Evolutionary conservation across 345 rosid genomes (phyloP).

Genomic region (Populus tremula): DNA sequence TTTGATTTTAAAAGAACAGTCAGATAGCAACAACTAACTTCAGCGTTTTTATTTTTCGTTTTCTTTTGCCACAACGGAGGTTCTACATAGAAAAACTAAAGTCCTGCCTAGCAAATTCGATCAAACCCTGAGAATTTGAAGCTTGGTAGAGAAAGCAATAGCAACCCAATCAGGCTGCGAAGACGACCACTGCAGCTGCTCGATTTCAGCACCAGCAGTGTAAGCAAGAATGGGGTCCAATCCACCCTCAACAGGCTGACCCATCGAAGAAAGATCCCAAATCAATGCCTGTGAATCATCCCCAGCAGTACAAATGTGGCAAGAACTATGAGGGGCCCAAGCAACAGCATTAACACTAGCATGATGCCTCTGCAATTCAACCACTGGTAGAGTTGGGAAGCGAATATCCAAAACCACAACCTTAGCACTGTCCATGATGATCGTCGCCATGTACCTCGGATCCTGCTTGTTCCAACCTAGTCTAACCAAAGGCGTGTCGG

Average conservation of each 20-base stretch:
- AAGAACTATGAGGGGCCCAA: conserved; percentile 99
- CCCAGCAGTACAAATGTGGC: conserved; percentile 94
- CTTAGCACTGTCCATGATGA: conserved; percentile 89
- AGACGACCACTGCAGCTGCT: conserved; percentile 96
- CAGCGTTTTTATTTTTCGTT: background rate
- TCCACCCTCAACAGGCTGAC: conserved; percentile 93
- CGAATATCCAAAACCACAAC: conserved; percentile 93
- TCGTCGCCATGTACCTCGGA: conserved; percentile 94
- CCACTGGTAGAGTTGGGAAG: conserved; percentile 85
- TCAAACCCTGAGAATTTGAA: conserved; percentile 96
- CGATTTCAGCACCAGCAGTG: conserved; percentile 93
- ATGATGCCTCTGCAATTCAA: conserved; percentile 89
- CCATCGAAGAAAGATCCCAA: conserved; percentile 95
- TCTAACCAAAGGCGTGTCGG: conserved; percentile 84
- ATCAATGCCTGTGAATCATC: conserved; percentile 95
- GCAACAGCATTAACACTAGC: conserved; percentile 89
- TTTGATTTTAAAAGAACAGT: background rate
- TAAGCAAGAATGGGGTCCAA: conserved; percentile 92
- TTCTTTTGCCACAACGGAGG: background rate
- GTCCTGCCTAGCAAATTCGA: background rate
- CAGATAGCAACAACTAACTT: background rate
- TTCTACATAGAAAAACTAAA: background rate
- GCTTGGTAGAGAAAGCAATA: conserved; percentile 85
- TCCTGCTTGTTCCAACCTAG: conserved; percentile 99
- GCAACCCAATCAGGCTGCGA: conserved; percentile 99